phyloP scores from a whole-genome alignment of 1,284 basidiomycete species.

The Wallemia hederae region DNA sequence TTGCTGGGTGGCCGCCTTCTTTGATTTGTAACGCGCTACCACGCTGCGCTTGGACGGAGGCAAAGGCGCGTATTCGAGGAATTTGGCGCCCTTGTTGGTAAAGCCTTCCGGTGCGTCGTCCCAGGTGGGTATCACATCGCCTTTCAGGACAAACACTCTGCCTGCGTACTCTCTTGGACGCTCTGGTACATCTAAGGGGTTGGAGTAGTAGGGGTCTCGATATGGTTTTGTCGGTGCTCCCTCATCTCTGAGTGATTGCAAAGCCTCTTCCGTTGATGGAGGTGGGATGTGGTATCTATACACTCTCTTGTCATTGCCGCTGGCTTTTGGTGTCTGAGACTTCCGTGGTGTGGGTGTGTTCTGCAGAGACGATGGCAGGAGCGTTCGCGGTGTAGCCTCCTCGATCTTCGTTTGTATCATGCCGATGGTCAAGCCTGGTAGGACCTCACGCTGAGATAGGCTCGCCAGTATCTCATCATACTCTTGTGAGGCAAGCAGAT shows the following conservation, averaged over 20 bases:
- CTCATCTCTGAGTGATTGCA: constrained; percentile 24
- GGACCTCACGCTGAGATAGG: neutral
- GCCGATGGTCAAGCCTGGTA: neutral
- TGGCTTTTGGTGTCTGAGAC: constrained; percentile 7
- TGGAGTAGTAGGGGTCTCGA: constrained; percentile 46
- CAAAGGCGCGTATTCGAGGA: constrained; percentile 4
- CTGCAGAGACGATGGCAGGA: neutral
- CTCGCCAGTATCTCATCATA: neutral
- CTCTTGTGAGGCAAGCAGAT: neutral
- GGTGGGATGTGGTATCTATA: constrained; percentile 28
- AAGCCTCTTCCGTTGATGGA: constrained; percentile 26
- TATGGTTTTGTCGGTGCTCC: constrained; percentile 36
- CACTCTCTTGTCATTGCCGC: constrained; percentile 8
- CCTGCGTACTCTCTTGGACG: constrained; percentile 50
- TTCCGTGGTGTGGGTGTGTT: constrained; percentile 3
- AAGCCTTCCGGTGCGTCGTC: constrained; percentile 24
- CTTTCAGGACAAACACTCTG: constrained; percentile 35
- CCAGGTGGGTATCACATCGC: constrained; percentile 8
- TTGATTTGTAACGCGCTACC: neutral
- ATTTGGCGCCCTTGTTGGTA: constrained; percentile 21
- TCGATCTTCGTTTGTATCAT: neutral
- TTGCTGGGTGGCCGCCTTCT: neutral
- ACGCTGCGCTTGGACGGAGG: constrained; percentile 13
- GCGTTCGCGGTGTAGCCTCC: neutral
- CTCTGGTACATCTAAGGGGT: constrained; percentile 36